Evolutionary conservation across 1,284 basidiomycete species (phyloP).

Genomic region (Naganishia sp.): DNA sequence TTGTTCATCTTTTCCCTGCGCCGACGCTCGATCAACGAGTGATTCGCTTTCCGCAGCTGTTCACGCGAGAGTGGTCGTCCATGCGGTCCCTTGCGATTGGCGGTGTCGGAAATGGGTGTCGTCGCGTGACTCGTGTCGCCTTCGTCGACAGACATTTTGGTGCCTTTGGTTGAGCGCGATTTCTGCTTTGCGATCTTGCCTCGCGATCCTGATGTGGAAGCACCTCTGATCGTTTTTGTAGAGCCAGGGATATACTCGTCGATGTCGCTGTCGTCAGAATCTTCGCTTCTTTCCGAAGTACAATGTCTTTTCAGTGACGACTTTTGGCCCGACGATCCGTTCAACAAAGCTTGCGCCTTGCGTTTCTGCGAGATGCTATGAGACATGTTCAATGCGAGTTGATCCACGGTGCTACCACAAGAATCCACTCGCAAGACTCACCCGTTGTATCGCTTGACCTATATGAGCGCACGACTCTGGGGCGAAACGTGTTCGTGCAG

Average conservation of each 20-base stretch:
- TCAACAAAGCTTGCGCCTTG: background rate
- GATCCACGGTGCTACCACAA: background rate
- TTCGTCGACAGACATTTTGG: constrained; percentile 12
- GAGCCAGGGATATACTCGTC: constrained; percentile 20
- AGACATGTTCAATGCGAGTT: background rate
- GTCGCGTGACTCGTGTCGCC: background rate
- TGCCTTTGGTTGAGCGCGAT: background rate
- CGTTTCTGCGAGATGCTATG: constrained; percentile 2
- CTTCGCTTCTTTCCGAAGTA: constrained; percentile 11
- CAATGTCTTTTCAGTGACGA: background rate
- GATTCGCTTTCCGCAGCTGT: constrained; percentile 51
- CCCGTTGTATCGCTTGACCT: background rate
- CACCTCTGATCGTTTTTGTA: background rate
- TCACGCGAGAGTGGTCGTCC: constrained; percentile 37
- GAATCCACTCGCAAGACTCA: background rate
- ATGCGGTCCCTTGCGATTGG: constrained; percentile 3
- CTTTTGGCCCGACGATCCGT: background rate
- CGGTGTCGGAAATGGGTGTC: background rate
- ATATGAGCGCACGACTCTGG: background rate
- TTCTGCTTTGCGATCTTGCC: background rate
- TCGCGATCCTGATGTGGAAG: background rate
- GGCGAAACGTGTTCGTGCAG: background rate
- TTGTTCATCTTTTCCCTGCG: constrained; percentile 54
- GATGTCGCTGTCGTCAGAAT: constrained; percentile 4
- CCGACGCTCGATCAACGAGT: constrained; percentile 51